Percentiles rank a stretch among this genome's conserved stretches.
These are phyloP conservation scores for Xylaria sp. DNA, from an alignment of 2,329 filamentous ascomycete genomes.

Conservation along the genomic window DNA sequence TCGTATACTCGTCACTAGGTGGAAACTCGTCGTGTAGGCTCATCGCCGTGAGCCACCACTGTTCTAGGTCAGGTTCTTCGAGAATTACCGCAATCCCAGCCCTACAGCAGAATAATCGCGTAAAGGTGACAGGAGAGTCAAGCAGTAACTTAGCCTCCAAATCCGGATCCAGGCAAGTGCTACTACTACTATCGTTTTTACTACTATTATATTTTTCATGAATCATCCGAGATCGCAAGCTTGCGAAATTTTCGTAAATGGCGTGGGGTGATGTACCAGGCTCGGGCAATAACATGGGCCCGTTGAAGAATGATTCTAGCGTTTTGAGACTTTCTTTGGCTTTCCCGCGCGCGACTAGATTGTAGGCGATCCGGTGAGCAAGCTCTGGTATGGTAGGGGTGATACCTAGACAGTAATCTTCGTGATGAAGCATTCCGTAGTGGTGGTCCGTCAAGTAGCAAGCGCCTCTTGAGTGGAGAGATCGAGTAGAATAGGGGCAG, in stretches of 20 bases:
- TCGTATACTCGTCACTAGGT: conserved; percentile 5
- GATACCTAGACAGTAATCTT: too few species aligned
- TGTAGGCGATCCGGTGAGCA: neutral
- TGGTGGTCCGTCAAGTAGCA: too few species aligned
- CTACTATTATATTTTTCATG: neutral
- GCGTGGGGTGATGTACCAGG: conserved; percentile 22
- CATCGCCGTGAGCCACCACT: conserved; percentile 36
- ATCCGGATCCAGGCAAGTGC: conserved; percentile 5
- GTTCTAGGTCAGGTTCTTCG: conserved; percentile 13
- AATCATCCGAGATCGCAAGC: conserved; percentile 13
- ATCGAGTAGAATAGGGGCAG: too few species aligned
- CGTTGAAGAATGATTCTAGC: conserved; percentile 33
- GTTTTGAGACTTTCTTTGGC: conserved; percentile 23
- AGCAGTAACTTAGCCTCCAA: conserved; percentile 3
- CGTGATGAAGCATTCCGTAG: too few species aligned
- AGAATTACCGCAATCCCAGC: conserved; percentile 26
- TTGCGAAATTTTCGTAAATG: conserved; percentile 19
- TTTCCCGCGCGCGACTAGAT: conserved; percentile 17
- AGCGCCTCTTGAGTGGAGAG: too few species aligned
- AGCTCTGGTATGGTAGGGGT: too few species aligned
- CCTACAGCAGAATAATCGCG: conserved; percentile 33
- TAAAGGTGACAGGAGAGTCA: conserved; percentile 23
- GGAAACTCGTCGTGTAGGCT: conserved; percentile 27
- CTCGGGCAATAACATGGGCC: conserved; percentile 31
- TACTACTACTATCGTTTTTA: conserved; percentile 1